Evolutionary conservation across 2,329 filamentous ascomycete species (phyloP), one percentile per base, ranked within the genome.

Genomic region (Phialophora verrucosa): DNA sequence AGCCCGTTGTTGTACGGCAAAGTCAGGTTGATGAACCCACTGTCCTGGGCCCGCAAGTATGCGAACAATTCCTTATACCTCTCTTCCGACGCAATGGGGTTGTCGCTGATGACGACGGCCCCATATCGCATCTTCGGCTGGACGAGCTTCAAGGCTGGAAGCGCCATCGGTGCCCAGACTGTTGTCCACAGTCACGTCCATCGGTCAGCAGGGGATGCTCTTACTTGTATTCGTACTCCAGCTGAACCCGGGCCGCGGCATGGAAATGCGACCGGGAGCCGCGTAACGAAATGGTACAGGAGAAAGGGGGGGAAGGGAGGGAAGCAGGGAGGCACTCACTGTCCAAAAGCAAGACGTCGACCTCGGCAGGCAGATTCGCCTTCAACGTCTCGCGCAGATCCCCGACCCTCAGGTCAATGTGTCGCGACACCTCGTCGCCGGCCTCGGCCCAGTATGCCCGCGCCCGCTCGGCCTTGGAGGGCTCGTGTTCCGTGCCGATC

Each of bases 21-120:
- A 0, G 82, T 84, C 62, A 82, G 74, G 32, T 76, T 82, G 60
- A 76, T 80, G 69, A 87, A 88, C 0, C 82, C 81, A 69, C 81
- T 85, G 2, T 73, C 72, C 0, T 82, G 77, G 8, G 79, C 59
- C 38, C 70, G 5, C 68, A 76, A 66, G 70, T 72, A n/a, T 68
- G 64, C 61, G 59, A 78, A 50, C 17, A 79, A 66, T 17, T 77
- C 74, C 32, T 66, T 65, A 61, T 81, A 82, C 1, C 73, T 72
- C 17, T 72, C 62, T 0, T 72, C 74, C 2, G 71, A 71, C 0
- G 71, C 69, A 8, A 77, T 73, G 0, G 74, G 76, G 59, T 81
- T 81, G 63, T 82, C 79, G 0, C 74, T 73, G 3, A 81, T 47
- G 0, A 80, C 71, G 2, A 80, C 73, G 1, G 78, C 78, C 1